Percentiles rank a stretch among this genome's conserved stretches.
phyloP scores from a whole-genome alignment of 106 monocot genomes.

The Alisma plantagoaquatica region DNA sequence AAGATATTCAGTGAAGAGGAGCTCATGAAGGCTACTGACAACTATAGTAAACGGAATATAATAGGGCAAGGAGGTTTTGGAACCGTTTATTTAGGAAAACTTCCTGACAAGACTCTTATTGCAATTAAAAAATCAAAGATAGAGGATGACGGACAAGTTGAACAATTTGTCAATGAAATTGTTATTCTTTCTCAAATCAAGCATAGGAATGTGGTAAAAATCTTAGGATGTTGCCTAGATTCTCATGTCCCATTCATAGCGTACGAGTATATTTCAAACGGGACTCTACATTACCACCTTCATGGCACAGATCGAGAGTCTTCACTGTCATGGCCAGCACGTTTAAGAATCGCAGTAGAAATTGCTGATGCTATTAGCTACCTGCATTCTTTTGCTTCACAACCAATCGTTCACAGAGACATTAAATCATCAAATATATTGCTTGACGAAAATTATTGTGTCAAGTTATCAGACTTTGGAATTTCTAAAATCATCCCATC shows the following conservation, averaged over 20 bases:
- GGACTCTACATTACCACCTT: background rate
- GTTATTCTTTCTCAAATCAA: constrained; percentile 40
- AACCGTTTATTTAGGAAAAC: constrained; percentile 46
- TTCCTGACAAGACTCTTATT: constrained; percentile 36
- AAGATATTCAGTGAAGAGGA: too few species aligned
- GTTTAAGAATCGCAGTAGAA: constrained; percentile 4
- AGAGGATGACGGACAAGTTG: constrained; percentile 30
- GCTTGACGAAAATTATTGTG: background rate
- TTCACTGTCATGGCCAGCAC: background rate
- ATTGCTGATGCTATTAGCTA: constrained; percentile 5
- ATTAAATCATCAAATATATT: constrained; percentile 10
- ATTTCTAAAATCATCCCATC: constrained; percentile 43
- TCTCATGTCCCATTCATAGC: constrained; percentile 16
- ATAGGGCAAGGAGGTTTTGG: constrained; percentile 60
- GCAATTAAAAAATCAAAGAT: constrained; percentile 52
- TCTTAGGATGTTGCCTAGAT: constrained; percentile 58
- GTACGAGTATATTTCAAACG: constrained; percentile 6
- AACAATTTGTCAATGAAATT: too few species aligned
- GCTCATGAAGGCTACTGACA: constrained; percentile 35
- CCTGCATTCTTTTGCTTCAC: constrained; percentile 5
- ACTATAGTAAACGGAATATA: constrained; percentile 40
- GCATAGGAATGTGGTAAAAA: constrained; percentile 39
- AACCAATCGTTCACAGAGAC: constrained; percentile 9
- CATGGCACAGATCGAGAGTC: background rate
- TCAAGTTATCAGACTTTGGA: constrained; percentile 39